These are phyloP conservation scores for Alternaria sp. DNA, from an alignment of 2,329 filamentous ascomycete genomes.

Conservation along the genomic window DNA sequence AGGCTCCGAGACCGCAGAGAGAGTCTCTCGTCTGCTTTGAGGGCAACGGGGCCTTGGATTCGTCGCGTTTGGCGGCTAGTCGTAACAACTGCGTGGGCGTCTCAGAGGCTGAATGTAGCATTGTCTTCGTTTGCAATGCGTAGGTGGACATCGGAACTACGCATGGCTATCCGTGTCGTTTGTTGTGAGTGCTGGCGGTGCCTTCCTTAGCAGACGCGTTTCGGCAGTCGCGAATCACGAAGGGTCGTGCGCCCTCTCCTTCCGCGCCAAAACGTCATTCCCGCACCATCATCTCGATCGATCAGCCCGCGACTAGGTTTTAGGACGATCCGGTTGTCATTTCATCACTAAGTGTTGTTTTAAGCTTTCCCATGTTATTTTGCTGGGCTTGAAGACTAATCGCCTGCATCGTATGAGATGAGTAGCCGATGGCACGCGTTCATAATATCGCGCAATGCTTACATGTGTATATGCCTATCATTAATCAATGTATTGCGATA, in stretches of 20 bases:
- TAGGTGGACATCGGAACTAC: constrained; percentile 33
- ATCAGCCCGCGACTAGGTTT: neutral
- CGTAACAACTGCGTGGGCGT: constrained; percentile 27
- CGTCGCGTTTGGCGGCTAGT: constrained; percentile 33
- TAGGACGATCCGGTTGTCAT: neutral
- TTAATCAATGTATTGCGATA: neutral
- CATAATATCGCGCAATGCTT: neutral
- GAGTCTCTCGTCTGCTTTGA: constrained; percentile 43
- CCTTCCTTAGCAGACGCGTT: constrained; percentile 26
- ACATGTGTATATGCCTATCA: neutral
- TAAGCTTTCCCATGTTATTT: neutral
- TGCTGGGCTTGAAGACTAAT: neutral
- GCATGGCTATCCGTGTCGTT: constrained; percentile 32
- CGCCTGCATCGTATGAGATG: neutral
- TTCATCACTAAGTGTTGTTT: neutral
- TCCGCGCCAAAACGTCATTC: constrained; percentile 18
- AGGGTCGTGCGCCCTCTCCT: constrained; percentile 19
- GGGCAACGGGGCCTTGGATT: constrained; percentile 32
- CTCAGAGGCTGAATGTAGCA: constrained; percentile 33
- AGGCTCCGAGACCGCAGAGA: constrained; percentile 36
- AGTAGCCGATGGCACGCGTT: neutral
- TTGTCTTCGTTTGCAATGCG: constrained; percentile 41
- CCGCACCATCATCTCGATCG: constrained; percentile 1
- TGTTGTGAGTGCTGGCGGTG: constrained; percentile 9
- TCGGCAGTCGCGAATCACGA: constrained; percentile 22